These are phyloP conservation scores for Bipolaris gigantea DNA, from an alignment of 2,329 filamentous ascomycete species.

Conservation along the genomic window DNA sequence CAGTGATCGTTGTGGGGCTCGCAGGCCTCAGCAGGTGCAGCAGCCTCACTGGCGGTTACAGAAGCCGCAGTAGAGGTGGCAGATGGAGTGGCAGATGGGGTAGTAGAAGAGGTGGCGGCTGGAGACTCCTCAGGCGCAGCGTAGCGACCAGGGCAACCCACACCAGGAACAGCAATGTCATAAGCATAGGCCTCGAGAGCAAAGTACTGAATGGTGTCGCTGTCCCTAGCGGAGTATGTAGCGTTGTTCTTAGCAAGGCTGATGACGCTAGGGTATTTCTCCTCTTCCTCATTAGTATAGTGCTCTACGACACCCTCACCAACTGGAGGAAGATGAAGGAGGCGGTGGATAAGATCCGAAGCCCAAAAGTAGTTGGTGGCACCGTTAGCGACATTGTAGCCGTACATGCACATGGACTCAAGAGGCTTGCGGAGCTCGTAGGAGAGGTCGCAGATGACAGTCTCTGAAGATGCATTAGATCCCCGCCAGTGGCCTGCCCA, in stretches of 20 bases:
- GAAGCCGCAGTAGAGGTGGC: slow-evolving; percentile 5
- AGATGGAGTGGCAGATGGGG: background rate
- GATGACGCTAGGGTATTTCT: slow-evolving; percentile 59
- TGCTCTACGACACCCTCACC: slow-evolving; percentile 64
- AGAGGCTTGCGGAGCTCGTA: slow-evolving; percentile 61
- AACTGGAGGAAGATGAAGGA: slow-evolving; percentile 64
- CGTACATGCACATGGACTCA: slow-evolving; percentile 61
- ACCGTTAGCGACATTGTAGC: slow-evolving; percentile 62
- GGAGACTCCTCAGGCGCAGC: slow-evolving; percentile 10
- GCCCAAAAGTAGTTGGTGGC: slow-evolving; percentile 66
- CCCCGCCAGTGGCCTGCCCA: slow-evolving; percentile 72
- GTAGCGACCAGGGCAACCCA: slow-evolving; percentile 60
- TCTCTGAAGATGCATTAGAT: slow-evolving; percentile 64
- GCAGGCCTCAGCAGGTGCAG: slow-evolving; percentile 16
- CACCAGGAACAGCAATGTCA: slow-evolving; percentile 65
- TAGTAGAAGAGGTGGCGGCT: slow-evolving; percentile 8
- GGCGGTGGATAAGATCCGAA: slow-evolving; percentile 66
- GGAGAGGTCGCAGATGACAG: slow-evolving; percentile 68
- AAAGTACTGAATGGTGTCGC: slow-evolving; percentile 67
- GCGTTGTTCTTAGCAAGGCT: slow-evolving; percentile 56
- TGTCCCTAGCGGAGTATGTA: slow-evolving; percentile 58
- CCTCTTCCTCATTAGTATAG: slow-evolving; percentile 61
- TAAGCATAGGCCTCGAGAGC: slow-evolving; percentile 68
- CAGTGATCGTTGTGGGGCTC: slow-evolving; percentile 31
- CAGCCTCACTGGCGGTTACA: slow-evolving; percentile 1